Percentiles rank a stretch among this genome's conserved stretches.
phyloP scores from a whole-genome alignment of 2,329 filamentous ascomycete species.

The Karstenula rhodostoma region DNA sequence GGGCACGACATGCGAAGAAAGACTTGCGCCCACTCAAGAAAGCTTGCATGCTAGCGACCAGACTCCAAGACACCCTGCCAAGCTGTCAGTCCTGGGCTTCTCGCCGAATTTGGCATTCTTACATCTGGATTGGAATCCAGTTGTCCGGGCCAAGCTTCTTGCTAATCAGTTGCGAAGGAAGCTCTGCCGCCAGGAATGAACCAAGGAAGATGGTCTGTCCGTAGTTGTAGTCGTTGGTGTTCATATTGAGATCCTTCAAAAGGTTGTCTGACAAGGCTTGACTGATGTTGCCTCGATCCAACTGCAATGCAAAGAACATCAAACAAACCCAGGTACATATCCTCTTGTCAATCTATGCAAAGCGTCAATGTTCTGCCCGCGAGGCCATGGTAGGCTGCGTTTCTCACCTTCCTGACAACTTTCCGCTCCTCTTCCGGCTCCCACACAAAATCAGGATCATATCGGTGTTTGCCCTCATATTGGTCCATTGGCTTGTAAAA shows the following conservation, averaged over 20 bases:
- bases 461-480: constrained; percentile 68
- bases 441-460: constrained; percentile 66
- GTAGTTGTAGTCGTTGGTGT: constrained; percentile 51
- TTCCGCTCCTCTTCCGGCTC: constrained; percentile 64
- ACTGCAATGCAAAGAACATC: constrained; percentile 63
- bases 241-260: constrained; percentile 41
- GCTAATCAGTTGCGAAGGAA: constrained; percentile 57
- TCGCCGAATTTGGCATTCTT: neutral
- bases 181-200: constrained; percentile 72
- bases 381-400: neutral
- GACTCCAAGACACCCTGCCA: constrained; percentile 52
- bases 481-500: constrained; percentile 61
- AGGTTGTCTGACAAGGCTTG: constrained; percentile 49
- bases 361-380: constrained; percentile 5
- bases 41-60: constrained; percentile 71
- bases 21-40: constrained; percentile 63
- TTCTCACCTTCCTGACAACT: constrained; percentile 61
- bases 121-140: constrained; percentile 51
- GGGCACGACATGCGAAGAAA: constrained; percentile 54
- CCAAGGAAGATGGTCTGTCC: constrained; percentile 71
- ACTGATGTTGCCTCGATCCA: constrained; percentile 58
- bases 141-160: constrained; percentile 57
- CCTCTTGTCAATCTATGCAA: constrained; percentile 56
- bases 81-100: constrained; percentile 7
- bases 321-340: constrained; percentile 63